Conservation (phyloP, 352 stramenopile genomes). For the Elongisporangium undulatum region DNA sequence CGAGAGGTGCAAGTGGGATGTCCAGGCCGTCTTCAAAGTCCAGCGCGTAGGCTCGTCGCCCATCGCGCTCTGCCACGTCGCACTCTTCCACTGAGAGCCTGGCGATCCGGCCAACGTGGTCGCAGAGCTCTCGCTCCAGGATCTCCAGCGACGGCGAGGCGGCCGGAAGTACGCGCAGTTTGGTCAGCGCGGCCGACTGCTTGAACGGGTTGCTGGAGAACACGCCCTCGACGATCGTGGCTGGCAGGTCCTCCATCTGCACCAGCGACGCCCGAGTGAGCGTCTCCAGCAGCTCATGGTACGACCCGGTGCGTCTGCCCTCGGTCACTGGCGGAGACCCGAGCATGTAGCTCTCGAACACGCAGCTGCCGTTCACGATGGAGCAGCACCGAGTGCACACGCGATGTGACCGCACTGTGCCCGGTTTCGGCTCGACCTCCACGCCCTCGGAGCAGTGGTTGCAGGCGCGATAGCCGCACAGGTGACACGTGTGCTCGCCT, state of each 20-base stretch:
- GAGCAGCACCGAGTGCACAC: conserved; percentile 22
- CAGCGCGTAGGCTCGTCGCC: conserved; percentile 18
- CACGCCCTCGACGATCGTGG: conserved; percentile 28
- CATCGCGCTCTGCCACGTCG: conserved; percentile 15
- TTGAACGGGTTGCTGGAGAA: conserved; percentile 24
- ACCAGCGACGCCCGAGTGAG: conserved; percentile 6
- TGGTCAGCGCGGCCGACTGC: conserved; percentile 19
- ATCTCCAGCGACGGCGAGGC: conserved; percentile 9
- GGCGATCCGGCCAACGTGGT: background rate
- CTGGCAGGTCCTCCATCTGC: conserved; percentile 12
- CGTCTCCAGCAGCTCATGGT: conserved; percentile 15
- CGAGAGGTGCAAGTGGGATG: conserved; percentile 16
- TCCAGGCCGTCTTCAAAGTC: conserved; percentile 27
- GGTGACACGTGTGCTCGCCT: conserved; percentile 21
- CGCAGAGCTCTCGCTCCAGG: background rate
- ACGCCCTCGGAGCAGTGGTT: conserved; percentile 11
- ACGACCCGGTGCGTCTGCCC: conserved; percentile 12
- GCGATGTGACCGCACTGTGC: conserved; percentile 14
- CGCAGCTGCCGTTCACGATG: conserved; percentile 15
- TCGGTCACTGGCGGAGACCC: conserved; percentile 16
- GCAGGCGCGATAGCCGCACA: conserved; percentile 37
- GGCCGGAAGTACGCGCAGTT: conserved; percentile 15
- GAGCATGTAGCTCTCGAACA: conserved; percentile 30
- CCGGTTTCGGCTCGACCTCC: conserved; percentile 18
- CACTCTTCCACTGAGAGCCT: conserved; percentile 6